A percentile compares a stretch with the other conserved stretches of the same genome.
Evolutionary conservation across 2,329 filamentous ascomycete species (phyloP).

Genomic region (Pseudogymnoascus verrucosus): DNA sequence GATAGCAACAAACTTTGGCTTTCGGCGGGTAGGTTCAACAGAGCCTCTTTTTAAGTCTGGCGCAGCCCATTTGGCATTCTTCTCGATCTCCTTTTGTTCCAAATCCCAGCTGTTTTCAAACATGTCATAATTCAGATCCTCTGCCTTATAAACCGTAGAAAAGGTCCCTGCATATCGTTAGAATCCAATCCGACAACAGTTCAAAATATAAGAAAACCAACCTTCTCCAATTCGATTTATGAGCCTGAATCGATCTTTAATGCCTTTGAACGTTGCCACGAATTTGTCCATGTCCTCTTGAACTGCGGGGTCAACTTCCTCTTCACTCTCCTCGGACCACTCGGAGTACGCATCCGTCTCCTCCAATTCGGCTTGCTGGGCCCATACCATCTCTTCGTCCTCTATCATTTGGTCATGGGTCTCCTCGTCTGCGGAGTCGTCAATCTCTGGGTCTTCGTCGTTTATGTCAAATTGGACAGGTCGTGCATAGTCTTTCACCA

Average conservation of each 20-base stretch:
- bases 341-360: conserved; percentile 36
- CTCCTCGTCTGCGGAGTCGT: conserved; percentile 10
- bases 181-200: conserved; percentile 9
- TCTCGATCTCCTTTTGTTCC: conserved; percentile 52
- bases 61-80: conserved; percentile 59
- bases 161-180: conserved; percentile 64
- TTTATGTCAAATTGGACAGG: conserved; percentile 1
- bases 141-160: conserved; percentile 97
- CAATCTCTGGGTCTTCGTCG: conserved; percentile 1
- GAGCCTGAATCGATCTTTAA: conserved; percentile 74
- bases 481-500: background rate
- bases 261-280: conserved; percentile 72
- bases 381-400: conserved; percentile 15
- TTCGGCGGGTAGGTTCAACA: conserved; percentile 32
- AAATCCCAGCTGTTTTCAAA: conserved; percentile 86
- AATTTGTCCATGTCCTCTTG: conserved; percentile 82
- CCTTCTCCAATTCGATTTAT: conserved; percentile 98
- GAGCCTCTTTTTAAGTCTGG: conserved; percentile 53
- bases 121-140: conserved; percentile 77
- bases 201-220: conserved; percentile 30
- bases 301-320: conserved; percentile 57
- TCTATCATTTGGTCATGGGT: conserved; percentile 12
- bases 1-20: conserved; percentile 79
- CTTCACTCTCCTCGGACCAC: conserved; percentile 49
- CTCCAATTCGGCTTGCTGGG: conserved; percentile 17